Conservation (phyloP, 192 early-diverging fungal genomes). For the Irineochytrium annulatum region DNA sequence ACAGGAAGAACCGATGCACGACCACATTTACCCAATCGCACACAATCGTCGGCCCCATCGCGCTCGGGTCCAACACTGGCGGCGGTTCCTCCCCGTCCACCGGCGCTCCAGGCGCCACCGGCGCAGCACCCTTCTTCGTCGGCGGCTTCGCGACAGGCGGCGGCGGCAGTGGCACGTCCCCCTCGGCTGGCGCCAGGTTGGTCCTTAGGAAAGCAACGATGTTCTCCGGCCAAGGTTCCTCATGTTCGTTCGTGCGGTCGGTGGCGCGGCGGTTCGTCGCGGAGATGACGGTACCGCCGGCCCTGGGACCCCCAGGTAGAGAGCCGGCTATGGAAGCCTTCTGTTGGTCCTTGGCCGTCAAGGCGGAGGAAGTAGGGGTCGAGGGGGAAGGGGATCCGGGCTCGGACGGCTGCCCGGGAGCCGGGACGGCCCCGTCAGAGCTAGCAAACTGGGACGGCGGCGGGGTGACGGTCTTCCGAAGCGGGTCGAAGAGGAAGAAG, state of each 20-base stretch:
- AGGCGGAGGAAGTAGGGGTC: no score
- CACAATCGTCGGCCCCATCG: conserved; percentile 24
- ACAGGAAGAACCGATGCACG: conserved; percentile 46
- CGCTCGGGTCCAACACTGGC: conserved; percentile 2
- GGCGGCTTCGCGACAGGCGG: background rate
- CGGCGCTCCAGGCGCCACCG: background rate
- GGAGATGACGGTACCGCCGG: background rate
- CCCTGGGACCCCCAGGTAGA: background rate
- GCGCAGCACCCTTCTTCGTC: background rate
- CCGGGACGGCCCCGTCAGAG: background rate
- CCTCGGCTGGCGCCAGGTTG: conserved; percentile 19
- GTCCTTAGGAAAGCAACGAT: conserved; percentile 34
- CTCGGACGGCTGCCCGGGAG: background rate
- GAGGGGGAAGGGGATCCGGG: no score
- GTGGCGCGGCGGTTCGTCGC: conserved; percentile 5
- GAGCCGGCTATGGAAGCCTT: conserved; percentile 2
- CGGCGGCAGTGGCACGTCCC: conserved; percentile 23
- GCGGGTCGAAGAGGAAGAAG: conserved; percentile 30
- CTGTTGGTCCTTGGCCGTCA: background rate
- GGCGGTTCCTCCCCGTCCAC: background rate
- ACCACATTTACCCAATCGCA: conserved; percentile 48
- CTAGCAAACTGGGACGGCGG: background rate
- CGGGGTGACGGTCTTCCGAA: conserved; percentile 9
- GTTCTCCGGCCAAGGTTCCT: conserved; percentile 42
- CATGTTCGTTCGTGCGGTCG: conserved; percentile 22